Conservation (phyloP, 768 basidiomycete genomes). For the Leccinum fibrillosum region DNA sequence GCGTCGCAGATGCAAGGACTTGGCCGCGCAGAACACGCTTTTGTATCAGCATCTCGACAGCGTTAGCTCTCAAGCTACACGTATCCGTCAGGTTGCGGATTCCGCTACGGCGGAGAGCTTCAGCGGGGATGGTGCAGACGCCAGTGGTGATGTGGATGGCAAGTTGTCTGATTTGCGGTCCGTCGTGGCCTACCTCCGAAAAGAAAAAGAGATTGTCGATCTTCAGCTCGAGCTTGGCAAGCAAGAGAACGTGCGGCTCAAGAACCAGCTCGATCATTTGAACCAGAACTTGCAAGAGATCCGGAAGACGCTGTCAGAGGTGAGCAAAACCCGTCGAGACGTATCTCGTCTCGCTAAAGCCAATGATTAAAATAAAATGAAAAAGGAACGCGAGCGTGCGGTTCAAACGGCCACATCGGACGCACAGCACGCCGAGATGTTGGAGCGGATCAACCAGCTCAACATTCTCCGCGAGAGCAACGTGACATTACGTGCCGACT, state of each 20-base stretch:
- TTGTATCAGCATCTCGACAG: conserved; percentile 84
- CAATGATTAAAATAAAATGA: no score
- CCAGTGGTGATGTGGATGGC: conserved; percentile 48
- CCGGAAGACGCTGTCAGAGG: conserved; percentile 68
- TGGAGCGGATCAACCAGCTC: conserved; percentile 84
- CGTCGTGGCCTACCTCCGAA: conserved; percentile 78
- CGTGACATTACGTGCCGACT: conserved; percentile 75
- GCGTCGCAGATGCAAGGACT: conserved; percentile 59
- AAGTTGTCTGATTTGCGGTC: conserved; percentile 73
- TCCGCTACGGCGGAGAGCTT: conserved; percentile 37
- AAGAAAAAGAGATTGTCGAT: conserved; percentile 91
- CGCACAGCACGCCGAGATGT: conserved; percentile 77
- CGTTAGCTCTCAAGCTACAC: conserved; percentile 76
- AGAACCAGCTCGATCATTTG: conserved; percentile 72
- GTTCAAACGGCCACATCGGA: conserved; percentile 68
- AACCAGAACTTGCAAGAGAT: conserved; percentile 68
- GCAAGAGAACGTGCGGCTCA: conserved; percentile 71
- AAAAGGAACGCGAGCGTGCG: conserved; percentile 73
- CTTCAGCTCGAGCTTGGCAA: conserved; percentile 79
- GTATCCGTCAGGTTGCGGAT: conserved; percentile 71
- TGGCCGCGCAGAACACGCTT: conserved; percentile 69
- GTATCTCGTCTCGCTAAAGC: not conserved
- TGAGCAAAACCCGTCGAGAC: conserved; percentile 25
- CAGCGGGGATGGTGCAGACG: conserved; percentile 41
- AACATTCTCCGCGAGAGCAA: conserved; percentile 88